Evolutionary conservation across 352 stramenopile genomes (phyloP).

Genomic region (Elongisporangium prolatum): DNA sequence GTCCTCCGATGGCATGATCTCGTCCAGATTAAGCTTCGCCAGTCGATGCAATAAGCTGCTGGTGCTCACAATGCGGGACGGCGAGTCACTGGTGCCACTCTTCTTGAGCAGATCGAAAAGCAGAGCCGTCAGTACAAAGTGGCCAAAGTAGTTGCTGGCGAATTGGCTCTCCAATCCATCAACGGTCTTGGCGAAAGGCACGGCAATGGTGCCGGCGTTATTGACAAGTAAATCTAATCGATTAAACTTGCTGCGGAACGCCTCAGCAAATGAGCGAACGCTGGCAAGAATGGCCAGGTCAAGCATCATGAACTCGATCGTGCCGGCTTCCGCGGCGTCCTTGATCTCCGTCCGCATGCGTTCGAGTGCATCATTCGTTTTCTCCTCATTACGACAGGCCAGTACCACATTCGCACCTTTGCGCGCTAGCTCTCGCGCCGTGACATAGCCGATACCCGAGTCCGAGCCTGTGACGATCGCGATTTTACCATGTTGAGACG

Average conservation of each 20-base stretch:
- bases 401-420: slow-evolving; percentile 73
- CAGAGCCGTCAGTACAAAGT: slow-evolving; percentile 50
- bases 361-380: slow-evolving; percentile 19
- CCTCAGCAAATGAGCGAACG: slow-evolving; percentile 24
- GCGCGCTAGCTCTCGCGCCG: slow-evolving; percentile 45
- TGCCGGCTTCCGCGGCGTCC: background rate
- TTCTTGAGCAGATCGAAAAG: slow-evolving; percentile 45
- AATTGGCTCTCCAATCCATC: slow-evolving; percentile 56
- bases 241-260: slow-evolving; percentile 31
- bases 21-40: slow-evolving; percentile 9
- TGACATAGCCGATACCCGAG: slow-evolving; percentile 83
- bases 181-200: slow-evolving; percentile 21
- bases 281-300: slow-evolving; percentile 38
- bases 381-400: slow-evolving; percentile 56
- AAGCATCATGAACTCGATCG: slow-evolving; percentile 35
- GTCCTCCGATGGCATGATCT: slow-evolving; percentile 11
- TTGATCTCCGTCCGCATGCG: slow-evolving; percentile 20
- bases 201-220: slow-evolving; percentile 49
- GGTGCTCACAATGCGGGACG: slow-evolving; percentile 28
- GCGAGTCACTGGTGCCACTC: background rate
- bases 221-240: slow-evolving; percentile 51
- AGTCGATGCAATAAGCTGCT: slow-evolving; percentile 30
- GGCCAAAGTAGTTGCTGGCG: slow-evolving; percentile 52
- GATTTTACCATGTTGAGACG: slow-evolving; percentile 45
- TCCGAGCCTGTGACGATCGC: slow-evolving; percentile 83